Conservation (phyloP, 108 stramenopile species). For the Pseudonitzschia multiseries region DNA sequence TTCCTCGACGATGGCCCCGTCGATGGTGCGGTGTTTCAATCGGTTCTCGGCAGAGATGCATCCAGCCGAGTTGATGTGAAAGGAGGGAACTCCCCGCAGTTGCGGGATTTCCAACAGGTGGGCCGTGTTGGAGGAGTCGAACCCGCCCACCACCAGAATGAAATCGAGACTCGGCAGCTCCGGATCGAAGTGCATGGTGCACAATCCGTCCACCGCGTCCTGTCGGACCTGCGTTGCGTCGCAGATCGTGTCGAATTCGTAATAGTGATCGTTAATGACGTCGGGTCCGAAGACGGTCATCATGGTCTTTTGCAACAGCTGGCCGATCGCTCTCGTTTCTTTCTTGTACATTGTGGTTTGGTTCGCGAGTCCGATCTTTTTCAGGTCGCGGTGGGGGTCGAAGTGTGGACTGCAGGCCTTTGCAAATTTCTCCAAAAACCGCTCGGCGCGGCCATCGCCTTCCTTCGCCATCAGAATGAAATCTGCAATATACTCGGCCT, state of each 20-base stretch:
- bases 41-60: conserved; percentile 85
- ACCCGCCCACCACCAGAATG: conserved; percentile 95
- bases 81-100: conserved; percentile 78
- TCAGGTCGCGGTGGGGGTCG: conserved; percentile 90
- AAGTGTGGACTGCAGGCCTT: conserved; percentile 89
- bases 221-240: conserved; percentile 94
- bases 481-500: conserved; percentile 91
- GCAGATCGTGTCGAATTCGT: conserved; percentile 96
- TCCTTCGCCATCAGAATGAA: conserved; percentile 91
- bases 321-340: conserved; percentile 93
- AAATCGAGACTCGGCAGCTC: conserved; percentile 76
- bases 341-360: conserved; percentile 99
- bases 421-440: conserved; percentile 83
- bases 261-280: conserved; percentile 79
- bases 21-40: conserved; percentile 77
- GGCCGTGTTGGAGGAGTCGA: conserved; percentile 95
- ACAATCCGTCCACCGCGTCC: conserved; percentile 92
- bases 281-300: conserved; percentile 88
- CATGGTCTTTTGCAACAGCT: conserved; percentile 88
- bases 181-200: conserved; percentile 67
- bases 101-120: conserved; percentile 92
- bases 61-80: conserved; percentile 88
- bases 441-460: conserved; percentile 76
- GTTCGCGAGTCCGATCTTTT: conserved; percentile 93
- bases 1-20: conserved; percentile 82